Percentiles rank a stretch among this genome's conserved stretches.
Evolutionary conservation across 768 basidiomycete genomes (phyloP).

Genomic region (Podaxis mareebaensis): DNA sequence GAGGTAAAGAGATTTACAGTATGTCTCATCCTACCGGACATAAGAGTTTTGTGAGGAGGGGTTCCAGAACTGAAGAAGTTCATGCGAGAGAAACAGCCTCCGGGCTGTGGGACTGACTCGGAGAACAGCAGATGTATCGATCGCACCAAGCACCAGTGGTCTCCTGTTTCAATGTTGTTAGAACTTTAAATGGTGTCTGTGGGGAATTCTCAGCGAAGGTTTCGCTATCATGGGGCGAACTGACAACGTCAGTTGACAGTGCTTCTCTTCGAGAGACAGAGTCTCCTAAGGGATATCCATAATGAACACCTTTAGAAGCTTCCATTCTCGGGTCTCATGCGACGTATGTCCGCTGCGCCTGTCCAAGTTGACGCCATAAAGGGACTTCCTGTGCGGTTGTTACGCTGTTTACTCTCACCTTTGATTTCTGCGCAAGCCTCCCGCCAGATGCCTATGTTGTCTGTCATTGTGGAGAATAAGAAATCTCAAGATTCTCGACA

Average conservation of each 20-base stretch:
- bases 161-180: not conserved
- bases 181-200: not conserved
- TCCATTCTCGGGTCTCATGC: constrained; percentile 1
- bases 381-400: too few relatives aligned
- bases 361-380: not conserved
- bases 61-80: not conserved
- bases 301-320: not conserved
- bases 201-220: not conserved
- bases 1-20: not conserved
- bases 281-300: not conserved
- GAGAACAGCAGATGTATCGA: not conserved
- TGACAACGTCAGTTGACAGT: too few relatives aligned
- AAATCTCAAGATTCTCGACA: too few relatives aligned
- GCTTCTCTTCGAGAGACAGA: too few relatives aligned
- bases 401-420: too few relatives aligned
- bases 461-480: too few relatives aligned
- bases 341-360: not conserved
- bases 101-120: not conserved
- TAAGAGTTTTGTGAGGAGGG: not conserved
- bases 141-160: not conserved
- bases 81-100: not conserved
- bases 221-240: not conserved
- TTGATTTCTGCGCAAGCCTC: too few relatives aligned
- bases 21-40: not conserved
- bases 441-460: too few relatives aligned